Evolutionary conservation across 352 stramenopile species (phyloP).

Genomic region (Phytophthora aleatoria): DNA sequence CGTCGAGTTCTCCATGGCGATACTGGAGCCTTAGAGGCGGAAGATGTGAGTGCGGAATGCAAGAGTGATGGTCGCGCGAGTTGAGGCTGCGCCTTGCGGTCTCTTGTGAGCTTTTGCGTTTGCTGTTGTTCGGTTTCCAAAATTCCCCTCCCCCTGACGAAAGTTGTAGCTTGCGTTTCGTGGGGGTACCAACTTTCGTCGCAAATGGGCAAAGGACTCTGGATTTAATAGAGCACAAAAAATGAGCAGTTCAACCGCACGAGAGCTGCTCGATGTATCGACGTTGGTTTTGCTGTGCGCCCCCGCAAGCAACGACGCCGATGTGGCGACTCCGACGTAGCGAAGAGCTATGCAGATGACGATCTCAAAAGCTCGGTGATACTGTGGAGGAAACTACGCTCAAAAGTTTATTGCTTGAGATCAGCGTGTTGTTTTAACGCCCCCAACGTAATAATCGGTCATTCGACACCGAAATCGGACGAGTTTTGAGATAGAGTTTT

Average conservation of each 20-base stretch:
- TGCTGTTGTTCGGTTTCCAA: constrained; percentile 22
- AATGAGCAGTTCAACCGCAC: constrained; percentile 9
- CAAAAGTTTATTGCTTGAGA: too few species aligned
- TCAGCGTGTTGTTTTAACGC: too few species aligned
- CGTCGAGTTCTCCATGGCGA: constrained; percentile 28
- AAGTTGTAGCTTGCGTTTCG: constrained; percentile 1
- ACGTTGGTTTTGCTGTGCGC: constrained; percentile 1
- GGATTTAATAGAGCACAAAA: constrained; percentile 13
- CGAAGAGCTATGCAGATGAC: neutral
- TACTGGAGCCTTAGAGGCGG: constrained; percentile 2
- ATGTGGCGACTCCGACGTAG: constrained; percentile 2
- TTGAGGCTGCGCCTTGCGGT: constrained; percentile 14
- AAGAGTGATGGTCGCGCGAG: constrained; percentile 31
- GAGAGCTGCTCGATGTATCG: constrained; percentile 27
- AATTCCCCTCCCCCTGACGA: constrained; percentile 8
- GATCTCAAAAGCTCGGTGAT: too few species aligned
- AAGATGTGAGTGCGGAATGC: constrained; percentile 26
- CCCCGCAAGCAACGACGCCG: neutral
- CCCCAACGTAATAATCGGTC: neutral
- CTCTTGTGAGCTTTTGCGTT: constrained; percentile 24
- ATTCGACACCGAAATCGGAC: neutral
- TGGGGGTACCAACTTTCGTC: neutral
- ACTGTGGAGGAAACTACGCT: too few species aligned
- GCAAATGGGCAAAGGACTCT: constrained; percentile 5
- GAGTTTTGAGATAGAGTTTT: neutral